These are phyloP conservation scores for Boeremia lycopersici DNA, from an alignment of 2,329 filamentous ascomycete genomes.

Conservation along the genomic window DNA sequence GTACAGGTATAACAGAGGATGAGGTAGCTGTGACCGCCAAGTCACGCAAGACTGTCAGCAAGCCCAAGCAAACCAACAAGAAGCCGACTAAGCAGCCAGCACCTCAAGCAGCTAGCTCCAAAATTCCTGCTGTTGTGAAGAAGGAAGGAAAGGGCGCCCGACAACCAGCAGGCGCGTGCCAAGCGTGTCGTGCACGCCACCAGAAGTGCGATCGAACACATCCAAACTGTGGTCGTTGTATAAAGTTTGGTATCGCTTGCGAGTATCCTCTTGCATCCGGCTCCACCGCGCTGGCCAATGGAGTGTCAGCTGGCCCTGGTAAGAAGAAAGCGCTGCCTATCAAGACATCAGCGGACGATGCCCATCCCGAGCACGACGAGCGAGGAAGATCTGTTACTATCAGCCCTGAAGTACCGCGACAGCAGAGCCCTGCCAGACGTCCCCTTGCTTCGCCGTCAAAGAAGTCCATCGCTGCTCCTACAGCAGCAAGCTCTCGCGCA, in stretches of 20 bases:
- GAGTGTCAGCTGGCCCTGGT: background rate
- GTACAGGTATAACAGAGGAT: background rate
- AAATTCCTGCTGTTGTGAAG: background rate
- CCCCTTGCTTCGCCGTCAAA: background rate
- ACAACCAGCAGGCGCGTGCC: constrained; percentile 9
- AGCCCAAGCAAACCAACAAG: background rate
- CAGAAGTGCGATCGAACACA: constrained; percentile 70
- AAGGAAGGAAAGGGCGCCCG: constrained; percentile 2
- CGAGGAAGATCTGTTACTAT: constrained; percentile 6
- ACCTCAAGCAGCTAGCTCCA: background rate
- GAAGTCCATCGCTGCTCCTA: constrained; percentile 1
- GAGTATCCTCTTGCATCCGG: background rate
- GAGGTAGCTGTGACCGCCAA: background rate
- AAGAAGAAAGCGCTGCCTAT: background rate
- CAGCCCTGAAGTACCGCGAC: background rate
- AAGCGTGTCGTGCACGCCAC: constrained; percentile 11
- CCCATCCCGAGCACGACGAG: background rate
- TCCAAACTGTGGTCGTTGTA: constrained; percentile 73
- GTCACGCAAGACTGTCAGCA: background rate
- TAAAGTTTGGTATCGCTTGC: constrained; percentile 49
- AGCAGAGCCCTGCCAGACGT: background rate
- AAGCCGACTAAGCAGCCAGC: background rate
- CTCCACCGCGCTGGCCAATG: background rate
- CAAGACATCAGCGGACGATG: background rate
- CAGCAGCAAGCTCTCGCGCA: constrained; percentile 10